Percentiles rank a stretch among this genome's conserved stretches.
Evolutionary conservation across 106 monocot genomes (phyloP).

Genomic region (Apostasia shenzhenica): DNA sequence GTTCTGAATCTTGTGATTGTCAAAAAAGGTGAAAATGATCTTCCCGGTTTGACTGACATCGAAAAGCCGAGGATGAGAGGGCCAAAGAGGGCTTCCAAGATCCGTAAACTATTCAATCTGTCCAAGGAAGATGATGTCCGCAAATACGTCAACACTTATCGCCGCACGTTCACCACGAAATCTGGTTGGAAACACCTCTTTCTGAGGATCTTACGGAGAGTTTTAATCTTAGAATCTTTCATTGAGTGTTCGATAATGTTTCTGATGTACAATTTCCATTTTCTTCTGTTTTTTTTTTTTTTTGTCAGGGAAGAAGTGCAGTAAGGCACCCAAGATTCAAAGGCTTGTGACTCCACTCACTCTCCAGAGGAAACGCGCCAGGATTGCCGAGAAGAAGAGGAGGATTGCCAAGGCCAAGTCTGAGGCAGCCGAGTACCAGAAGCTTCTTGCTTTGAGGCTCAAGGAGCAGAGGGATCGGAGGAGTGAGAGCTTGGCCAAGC

Average conservation of each 20-base stretch:
- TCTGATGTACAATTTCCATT: background rate
- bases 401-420: slow-evolving; percentile 24
- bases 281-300: too few species aligned
- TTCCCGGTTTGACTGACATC: slow-evolving; percentile 25
- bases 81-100: slow-evolving; percentile 30
- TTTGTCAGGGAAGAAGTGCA: slow-evolving; percentile 16
- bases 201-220: too few species aligned
- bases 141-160: slow-evolving; percentile 30
- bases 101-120: slow-evolving; percentile 28
- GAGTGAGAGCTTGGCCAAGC: slow-evolving; percentile 30
- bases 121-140: slow-evolving; percentile 30
- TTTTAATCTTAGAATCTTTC: too few species aligned
- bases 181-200: slow-evolving; percentile 1
- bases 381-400: slow-evolving; percentile 28
- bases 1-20: slow-evolving; percentile 28
- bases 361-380: slow-evolving; percentile 17
- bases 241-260: background rate
- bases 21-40: slow-evolving; percentile 30
- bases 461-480: slow-evolving; percentile 27
- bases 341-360: slow-evolving; percentile 27
- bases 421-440: slow-evolving; percentile 29
- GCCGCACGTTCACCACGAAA: slow-evolving; percentile 15
- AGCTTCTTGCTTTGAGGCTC: slow-evolving; percentile 21
- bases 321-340: slow-evolving; percentile 28
- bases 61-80: slow-evolving; percentile 33